Evolutionary conservation across 306 rosid genomes (phyloP).

Genomic region (barrel medic (Medicago truncatula)): DNA sequence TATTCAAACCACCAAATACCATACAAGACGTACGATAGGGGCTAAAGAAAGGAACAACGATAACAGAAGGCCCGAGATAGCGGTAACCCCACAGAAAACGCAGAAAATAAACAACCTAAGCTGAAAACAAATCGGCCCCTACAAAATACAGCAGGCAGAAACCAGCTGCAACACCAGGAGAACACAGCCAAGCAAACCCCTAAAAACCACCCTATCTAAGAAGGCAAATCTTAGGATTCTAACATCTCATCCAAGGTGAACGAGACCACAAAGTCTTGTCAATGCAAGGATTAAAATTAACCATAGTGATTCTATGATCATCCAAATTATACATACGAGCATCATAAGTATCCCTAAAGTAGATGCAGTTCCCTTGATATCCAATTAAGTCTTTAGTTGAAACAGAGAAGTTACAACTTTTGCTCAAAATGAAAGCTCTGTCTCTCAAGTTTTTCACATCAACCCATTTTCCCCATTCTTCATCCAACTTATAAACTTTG

Average conservation of each 20-base stretch:
- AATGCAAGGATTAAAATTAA: slow-evolving; percentile 38
- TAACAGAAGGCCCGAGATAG: too few species aligned
- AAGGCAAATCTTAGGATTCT: too few species aligned
- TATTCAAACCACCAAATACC: too few species aligned
- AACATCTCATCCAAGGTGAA: slow-evolving; percentile 29
- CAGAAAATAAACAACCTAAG: too few species aligned
- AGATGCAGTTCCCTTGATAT: slow-evolving; percentile 49
- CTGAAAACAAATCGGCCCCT: too few species aligned
- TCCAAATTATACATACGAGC: slow-evolving; percentile 50
- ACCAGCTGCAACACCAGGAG: too few species aligned
- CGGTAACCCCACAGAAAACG: too few species aligned
- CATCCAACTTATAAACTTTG: slow-evolving; percentile 59
- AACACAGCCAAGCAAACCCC: too few species aligned
- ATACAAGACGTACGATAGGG: too few species aligned
- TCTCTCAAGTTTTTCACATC: slow-evolving; percentile 51
- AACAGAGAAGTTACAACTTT: slow-evolving; percentile 41
- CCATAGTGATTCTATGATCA: slow-evolving; percentile 37
- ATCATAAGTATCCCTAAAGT: slow-evolving; percentile 42
- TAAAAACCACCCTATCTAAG: too few species aligned
- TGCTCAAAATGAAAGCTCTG: slow-evolving; percentile 50
- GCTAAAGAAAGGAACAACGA: too few species aligned
- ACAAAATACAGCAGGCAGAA: too few species aligned
- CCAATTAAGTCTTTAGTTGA: slow-evolving; percentile 40
- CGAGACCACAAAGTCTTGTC: slow-evolving; percentile 49
- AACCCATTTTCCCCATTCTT: slow-evolving; percentile 57